Base-by-base conservation (phyloP, 805 yeast species). In the Komagataella ulmi region DNA sequence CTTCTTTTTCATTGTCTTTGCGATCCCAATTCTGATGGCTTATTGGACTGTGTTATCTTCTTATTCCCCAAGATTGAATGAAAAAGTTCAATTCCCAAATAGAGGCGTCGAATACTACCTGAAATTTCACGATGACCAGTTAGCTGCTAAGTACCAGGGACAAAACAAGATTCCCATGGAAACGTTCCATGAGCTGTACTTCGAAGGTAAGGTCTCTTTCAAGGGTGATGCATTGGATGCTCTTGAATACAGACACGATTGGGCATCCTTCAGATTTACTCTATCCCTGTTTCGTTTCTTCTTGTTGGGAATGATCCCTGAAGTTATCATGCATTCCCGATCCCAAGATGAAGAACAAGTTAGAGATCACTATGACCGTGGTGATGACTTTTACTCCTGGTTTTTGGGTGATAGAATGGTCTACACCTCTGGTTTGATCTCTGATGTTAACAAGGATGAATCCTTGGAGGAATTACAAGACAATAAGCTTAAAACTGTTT, bases 321-420 rank as follows among this genome's bases (percentile, higher is more conserved):
- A 88, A 71, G 95, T 88, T 53, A 84, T 88, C 60, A 66, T 88
- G 81, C 97, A 88, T 73, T 83, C 95, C 57, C 81, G 88, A 65
- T 85, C 95, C 18, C 97, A 88, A 73, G 97, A 89, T 66, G 97
- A 88, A 72, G 97, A 88, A 70, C 97, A 88, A 70, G 97, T 88
- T 53, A 81, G 96, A 69, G 96, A 85, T 62, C 96, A 88, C 71
- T 88, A 88, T 67, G 97, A 89, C 73, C 85, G 97, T 60, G 96
- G 97, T 68, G 96, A 88, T 65, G 96, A 89, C 69, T 88, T 88
- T 69, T 89, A 89, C 77, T 71, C 89, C 52, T 88, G 95, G 95
- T 88, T 88, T 74, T 73, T 88, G 59, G 97, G 96, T 55, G 93
- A 95, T 56, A 81, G 96, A 69, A 88, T 88, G 96, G 76, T 89